A percentile compares a stretch with the other conserved stretches of the same genome.
These are phyloP conservation scores for Auricularia heimuer DNA, from an alignment of 768 basidiomycete species.

Conservation along the genomic window DNA sequence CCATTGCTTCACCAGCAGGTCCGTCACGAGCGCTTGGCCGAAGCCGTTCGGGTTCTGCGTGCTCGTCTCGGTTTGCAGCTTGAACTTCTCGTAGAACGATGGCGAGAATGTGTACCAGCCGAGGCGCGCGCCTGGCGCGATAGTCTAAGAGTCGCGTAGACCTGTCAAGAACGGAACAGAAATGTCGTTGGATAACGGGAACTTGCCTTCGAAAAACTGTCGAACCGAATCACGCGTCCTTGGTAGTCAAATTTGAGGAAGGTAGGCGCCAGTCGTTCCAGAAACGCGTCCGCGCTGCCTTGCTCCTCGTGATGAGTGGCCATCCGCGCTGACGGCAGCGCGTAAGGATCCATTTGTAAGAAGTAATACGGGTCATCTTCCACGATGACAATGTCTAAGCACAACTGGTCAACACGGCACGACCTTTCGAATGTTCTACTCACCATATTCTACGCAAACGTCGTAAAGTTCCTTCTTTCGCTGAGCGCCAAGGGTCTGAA, in stretches of 20 bases:
- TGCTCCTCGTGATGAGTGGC: not conserved
- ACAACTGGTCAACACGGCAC: not conserved
- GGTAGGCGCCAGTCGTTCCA: conserved; percentile 47
- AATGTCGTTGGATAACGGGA: not conserved
- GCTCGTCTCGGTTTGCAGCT: conserved; percentile 56
- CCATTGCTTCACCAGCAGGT: conserved; percentile 54
- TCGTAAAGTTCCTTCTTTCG: conserved; percentile 74
- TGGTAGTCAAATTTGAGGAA: conserved; percentile 62
- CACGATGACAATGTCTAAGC: conserved; percentile 58
- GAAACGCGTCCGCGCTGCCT: conserved; percentile 28
- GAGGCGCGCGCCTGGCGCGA: conserved; percentile 66
- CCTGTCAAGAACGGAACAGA: too few relatives aligned
- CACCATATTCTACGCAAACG: conserved; percentile 71
- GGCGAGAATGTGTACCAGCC: conserved; percentile 78
- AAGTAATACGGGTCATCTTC: conserved; percentile 83
- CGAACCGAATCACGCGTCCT: conserved; percentile 75
- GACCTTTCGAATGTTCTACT: conserved; percentile 2
- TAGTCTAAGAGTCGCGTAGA: conserved; percentile 37
- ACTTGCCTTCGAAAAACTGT: conserved; percentile 45
- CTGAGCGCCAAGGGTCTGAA: conserved; percentile 46
- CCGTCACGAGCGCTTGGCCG: conserved; percentile 50
- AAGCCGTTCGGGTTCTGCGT: conserved; percentile 69
- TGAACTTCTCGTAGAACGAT: conserved; percentile 63
- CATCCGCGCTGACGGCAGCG: conserved; percentile 34
- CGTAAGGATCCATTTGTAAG: conserved; percentile 52